Base-by-base conservation (phyloP, 1,284 basidiomycete species). In the Afroboletus lepidellus region DNA sequence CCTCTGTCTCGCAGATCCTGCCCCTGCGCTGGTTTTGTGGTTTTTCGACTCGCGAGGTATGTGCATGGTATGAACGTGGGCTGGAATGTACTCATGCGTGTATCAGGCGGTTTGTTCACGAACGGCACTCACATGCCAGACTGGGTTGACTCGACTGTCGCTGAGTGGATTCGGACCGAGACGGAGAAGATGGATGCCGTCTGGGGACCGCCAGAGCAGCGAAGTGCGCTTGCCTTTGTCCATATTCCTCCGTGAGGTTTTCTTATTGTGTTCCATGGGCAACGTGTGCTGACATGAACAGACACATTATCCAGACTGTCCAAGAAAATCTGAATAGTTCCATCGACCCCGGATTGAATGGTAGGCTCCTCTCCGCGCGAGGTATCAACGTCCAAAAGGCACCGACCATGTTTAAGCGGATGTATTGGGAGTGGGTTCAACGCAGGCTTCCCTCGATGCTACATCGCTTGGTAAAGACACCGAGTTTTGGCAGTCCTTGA, bases 21-120 rank as follows among this genome's bases (percentile, higher is more conserved):
- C 65, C 3, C 85, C 85, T 1, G 71, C 67, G 1, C 71, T 87
- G 12, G 62, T 88, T 37, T 66, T 87, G 0, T 87, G 85, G 65
- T 86, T 86, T 67, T 88, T 88, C 59, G 85, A 87, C 66, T 87
- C 85, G 8, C 77, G 84, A 54, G 82, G 83, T 80, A 60, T 21
- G 66, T 37, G 5, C 1, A 8, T 20, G 12, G 21, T 32, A 20
- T 15, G 5, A 25, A 43, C 30, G 29, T 18, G 3, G 8, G 21
- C 13, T 36, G 11, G 25, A 20, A 23, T 6, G 21, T 32, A 7
- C 39, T 61, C 23, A 69, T 8, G 2, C 12, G 3, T 24, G 8
- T 32, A 45, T 43, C 44, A 81, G 81, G 82, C 38, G 83, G 83
- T 0, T 70, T 76, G 55, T 75, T 72, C 39, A 67, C 70, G 0